Evolutionary conservation across 495 filamentous ascomycete genomes (phyloP).

Genomic region (Aspergillus affinis): DNA sequence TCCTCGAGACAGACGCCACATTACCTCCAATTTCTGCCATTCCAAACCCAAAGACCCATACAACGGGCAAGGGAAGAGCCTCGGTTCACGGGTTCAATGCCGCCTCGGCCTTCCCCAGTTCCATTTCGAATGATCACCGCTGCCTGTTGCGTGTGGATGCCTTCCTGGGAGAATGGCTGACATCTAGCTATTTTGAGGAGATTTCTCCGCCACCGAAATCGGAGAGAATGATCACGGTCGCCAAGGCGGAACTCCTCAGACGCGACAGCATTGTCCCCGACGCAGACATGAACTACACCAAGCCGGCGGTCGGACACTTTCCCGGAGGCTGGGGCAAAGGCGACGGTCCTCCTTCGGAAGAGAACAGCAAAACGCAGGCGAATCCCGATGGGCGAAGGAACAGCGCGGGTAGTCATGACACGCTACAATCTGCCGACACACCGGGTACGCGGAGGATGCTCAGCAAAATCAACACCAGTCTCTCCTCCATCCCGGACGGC

Average conservation of each 20-base stretch:
- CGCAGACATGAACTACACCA: constrained; percentile 22
- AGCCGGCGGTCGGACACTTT: constrained; percentile 47
- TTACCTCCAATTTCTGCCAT: neutral
- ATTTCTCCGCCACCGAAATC: constrained; percentile 88
- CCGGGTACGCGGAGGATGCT: constrained; percentile 20
- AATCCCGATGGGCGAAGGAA: constrained; percentile 20
- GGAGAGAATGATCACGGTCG: constrained; percentile 78
- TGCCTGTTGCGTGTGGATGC: constrained; percentile 75
- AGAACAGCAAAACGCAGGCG: neutral
- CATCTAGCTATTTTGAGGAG: constrained; percentile 85
- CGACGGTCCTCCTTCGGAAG: neutral
- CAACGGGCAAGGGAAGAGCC: constrained; percentile 1
- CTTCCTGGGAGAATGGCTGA: constrained; percentile 94
- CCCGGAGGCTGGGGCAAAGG: constrained; percentile 61
- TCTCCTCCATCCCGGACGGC: constrained; percentile 25
- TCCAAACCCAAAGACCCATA: constrained; percentile 6
- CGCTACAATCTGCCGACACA: constrained; percentile 17
- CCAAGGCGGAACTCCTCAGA: constrained; percentile 80
- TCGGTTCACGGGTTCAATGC: constrained; percentile 3
- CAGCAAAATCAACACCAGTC: constrained; percentile 34
- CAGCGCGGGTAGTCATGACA: constrained; percentile 35
- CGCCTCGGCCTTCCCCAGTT: neutral
- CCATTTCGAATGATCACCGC: constrained; percentile 21
- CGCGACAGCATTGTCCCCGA: constrained; percentile 48
- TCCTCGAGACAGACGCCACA: constrained; percentile 19